Percentiles rank a stretch among this genome's conserved stretches.
phyloP scores from a whole-genome alignment of 352 stramenopile genomes.

The Peronosclerospora sorghi region DNA sequence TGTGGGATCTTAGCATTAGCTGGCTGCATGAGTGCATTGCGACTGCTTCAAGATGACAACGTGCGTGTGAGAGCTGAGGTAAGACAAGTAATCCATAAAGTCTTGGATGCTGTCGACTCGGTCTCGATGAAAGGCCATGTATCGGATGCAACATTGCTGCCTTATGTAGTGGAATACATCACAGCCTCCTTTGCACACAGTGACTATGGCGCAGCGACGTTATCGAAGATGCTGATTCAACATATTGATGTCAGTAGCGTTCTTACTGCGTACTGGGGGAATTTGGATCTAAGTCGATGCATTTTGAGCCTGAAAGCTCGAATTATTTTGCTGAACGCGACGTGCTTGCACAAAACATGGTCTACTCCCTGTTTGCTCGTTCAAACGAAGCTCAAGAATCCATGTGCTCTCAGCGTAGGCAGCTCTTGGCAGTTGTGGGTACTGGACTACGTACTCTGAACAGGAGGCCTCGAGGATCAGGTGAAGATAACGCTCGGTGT shows the following conservation, averaged over 20 bases:
- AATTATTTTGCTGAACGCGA: constrained; percentile 69
- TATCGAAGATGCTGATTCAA: constrained; percentile 26
- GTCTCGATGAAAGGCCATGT: constrained; percentile 2
- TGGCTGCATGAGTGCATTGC: constrained; percentile 46
- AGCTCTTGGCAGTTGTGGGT: constrained; percentile 19
- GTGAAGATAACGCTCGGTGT: constrained; percentile 22
- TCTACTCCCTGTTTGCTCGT: constrained; percentile 27
- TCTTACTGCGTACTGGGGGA: constrained; percentile 40
- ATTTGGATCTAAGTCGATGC: constrained; percentile 48
- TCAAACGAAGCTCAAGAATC: constrained; percentile 8
- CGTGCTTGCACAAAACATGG: constrained; percentile 48
- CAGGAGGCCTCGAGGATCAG: constrained; percentile 12
- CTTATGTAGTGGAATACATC: constrained; percentile 37
- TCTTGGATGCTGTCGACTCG: constrained; percentile 10
- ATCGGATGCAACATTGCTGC: constrained; percentile 52
- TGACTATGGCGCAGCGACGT: constrained; percentile 11
- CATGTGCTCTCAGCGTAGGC: constrained; percentile 13
- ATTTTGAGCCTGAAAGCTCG: constrained; percentile 71
- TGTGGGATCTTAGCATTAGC: constrained; percentile 24
- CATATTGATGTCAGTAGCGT: constrained; percentile 30
- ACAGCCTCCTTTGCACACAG: constrained; percentile 24
- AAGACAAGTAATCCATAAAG: constrained; percentile 26
- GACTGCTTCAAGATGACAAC: constrained; percentile 65
- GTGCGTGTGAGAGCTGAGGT: constrained; percentile 15
- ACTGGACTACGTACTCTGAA: constrained; percentile 21